Evolutionary conservation across 306 rosid species (phyloP), one percentile per base, ranked within the genome.

Genomic region (Malus sylvestris): DNA sequence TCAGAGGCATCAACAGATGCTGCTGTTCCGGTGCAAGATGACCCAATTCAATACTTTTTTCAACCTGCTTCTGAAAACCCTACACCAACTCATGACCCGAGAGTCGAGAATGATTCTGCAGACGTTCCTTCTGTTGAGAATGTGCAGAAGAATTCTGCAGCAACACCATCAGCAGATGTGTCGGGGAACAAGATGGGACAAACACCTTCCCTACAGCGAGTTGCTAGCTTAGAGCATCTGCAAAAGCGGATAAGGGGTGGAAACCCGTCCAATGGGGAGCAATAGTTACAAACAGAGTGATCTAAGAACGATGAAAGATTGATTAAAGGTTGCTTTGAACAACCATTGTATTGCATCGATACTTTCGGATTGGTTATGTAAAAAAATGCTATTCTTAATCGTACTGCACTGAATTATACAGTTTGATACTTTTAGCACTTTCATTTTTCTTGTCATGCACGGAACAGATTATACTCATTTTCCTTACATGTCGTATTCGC

Each of bases 161-260:
- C 86, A 45, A 74, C 82, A 46, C 60, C 76, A 25, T 70, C 74
- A 27, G 65, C 80, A 25, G 86, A 74, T 44, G 46, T 38, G 11
- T 67, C 77, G 10, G 89, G 83, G 62, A 89, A 85, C 84, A 88
- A 85, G 88, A 82, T 79, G 63, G 91, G 86, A 59, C 76, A 72
- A 82, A 38, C 89, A 42, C 71, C 81, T 67, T 91, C 97, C 53
- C 67, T 92, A 80, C 93, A 67, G 79, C 85, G 99, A 72, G 99
- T 92, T 82, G 96, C 97, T 61, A 92, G 99, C 88, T 87, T 95
- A 89, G 99, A 95, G 86, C 91, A 87, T 84, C 93, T 92, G 72
- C 98, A 95, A 87, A 92, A 89, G 85, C 89, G 96, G 83, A 92
- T 95, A 55, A 81, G 93, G 42, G 83, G 83, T 3, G 70, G 58